Conservation (phyloP, 2,329 filamentous ascomycete genomes). For the Ploettnerulaceae sp. region DNA sequence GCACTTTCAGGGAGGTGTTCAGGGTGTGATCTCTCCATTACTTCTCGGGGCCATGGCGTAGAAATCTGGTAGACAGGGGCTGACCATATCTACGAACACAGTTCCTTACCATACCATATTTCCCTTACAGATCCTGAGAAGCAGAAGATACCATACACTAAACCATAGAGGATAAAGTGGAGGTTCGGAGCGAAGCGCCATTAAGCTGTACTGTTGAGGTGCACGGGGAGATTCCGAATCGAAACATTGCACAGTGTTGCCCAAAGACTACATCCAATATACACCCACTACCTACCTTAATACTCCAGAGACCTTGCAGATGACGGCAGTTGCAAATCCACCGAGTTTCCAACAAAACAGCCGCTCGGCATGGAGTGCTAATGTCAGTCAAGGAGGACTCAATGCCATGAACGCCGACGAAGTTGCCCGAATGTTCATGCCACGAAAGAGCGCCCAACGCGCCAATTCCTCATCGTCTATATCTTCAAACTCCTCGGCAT, state of each 20-base stretch:
- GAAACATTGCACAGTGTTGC: slow-evolving; percentile 22
- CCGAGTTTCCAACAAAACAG: slow-evolving; percentile 59
- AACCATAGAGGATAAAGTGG: neutral
- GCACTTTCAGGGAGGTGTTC: neutral
- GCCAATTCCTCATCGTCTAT: slow-evolving; percentile 89
- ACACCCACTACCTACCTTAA: slow-evolving; percentile 5
- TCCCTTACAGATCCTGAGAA: neutral
- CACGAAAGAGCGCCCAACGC: slow-evolving; percentile 80
- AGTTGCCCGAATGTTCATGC: slow-evolving; percentile 81
- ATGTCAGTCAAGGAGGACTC: slow-evolving; percentile 52
- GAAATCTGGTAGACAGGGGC: slow-evolving; percentile 20
- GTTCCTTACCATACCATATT: slow-evolving; percentile 11
- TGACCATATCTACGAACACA: slow-evolving; percentile 22
- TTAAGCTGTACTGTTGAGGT: slow-evolving; percentile 17
- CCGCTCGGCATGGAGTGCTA: slow-evolving; percentile 62
- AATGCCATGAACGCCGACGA: slow-evolving; percentile 79
- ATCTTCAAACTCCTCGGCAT: slow-evolving; percentile 57
- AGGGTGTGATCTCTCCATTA: slow-evolving; percentile 6
- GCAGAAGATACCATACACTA: neutral
- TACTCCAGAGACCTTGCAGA: slow-evolving; percentile 34
- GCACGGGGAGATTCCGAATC: slow-evolving; percentile 18
- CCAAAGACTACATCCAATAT: too few species aligned
- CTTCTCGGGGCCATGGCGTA: slow-evolving; percentile 17
- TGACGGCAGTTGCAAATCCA: slow-evolving; percentile 65
- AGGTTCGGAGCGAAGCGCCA: slow-evolving; percentile 18